Evolutionary conservation across 108 stramenopile species (phyloP), one percentile per base, ranked within the genome.

Genomic region (Conticribra guillardii): DNA sequence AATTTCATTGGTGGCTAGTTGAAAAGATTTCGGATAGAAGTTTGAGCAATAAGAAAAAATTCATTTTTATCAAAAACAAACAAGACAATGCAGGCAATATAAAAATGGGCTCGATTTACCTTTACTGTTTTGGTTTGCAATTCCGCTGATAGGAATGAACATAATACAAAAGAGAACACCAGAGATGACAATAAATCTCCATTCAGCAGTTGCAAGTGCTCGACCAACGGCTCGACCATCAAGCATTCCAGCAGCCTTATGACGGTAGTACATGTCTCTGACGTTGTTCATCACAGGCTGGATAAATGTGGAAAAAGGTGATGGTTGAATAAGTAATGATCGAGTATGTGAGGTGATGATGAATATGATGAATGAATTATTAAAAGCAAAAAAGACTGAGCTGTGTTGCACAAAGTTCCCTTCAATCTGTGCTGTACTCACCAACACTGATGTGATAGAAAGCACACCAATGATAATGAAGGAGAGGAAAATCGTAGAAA

Each of bases 231-330:
- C 71, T 23, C 69, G 29, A 23, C 49, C 32, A 33, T 55, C 54
- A 0, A 82, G 56, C 82, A 87, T 85, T 26, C 80, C 80, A 24
- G 70, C 63, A 22, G 75, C 66, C 32, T 60, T 68, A 45, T 87
- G 84, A 18, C 80, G 74, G 46, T 87, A 87, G 53, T 77, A 87
- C 55, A 85, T 76, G 54, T 84, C 79, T n/a, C 86, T 73, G n/a
- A 76, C 59, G 51, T 49, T 63, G 44, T 63, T 54, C 73, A 81
- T 76, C 19, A 83, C 82, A 16, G 86, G 86, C 4, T n/a, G n/a
- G n/a, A n/a, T n/a, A n/a, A n/a, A n/a, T n/a, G n/a, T n/a, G n/a
- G n/a, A n/a, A n/a, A n/a, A n/a, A n/a, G n/a, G n/a, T n/a, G n/a
- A n/a, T n/a, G n/a, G n/a, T n/a, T n/a, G n/a, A n/a, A n/a, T n/a